phyloP scores from a whole-genome alignment of 306 rosid genomes.

The Cajanus cajan region DNA sequence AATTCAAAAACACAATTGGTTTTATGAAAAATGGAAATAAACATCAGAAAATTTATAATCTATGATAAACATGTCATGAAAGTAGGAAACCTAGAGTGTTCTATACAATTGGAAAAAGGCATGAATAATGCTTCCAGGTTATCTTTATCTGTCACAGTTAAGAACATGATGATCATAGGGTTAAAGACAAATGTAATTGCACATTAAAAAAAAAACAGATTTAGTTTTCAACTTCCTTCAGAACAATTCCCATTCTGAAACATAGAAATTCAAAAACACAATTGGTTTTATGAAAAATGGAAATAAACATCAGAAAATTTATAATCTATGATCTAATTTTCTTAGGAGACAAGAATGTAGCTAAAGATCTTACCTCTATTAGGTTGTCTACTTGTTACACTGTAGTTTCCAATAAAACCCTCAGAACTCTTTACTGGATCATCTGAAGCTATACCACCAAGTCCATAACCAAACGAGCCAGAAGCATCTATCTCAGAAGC shows the following conservation, averaged over 20 bases:
- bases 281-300: neutral
- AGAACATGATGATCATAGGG: conserved; percentile 1
- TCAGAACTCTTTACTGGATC: conserved; percentile 61
- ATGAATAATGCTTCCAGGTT: neutral
- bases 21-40: neutral
- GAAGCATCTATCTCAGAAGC: conserved; percentile 78
- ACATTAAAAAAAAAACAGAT: neutral
- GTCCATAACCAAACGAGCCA: conserved; percentile 61
- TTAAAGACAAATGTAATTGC: neutral
- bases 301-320: neutral
- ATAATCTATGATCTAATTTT: neutral
- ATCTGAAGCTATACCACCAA: conserved; percentile 66
- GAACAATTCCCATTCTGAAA: neutral
- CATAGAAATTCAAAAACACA: neutral
- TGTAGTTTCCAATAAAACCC: conserved; percentile 72
- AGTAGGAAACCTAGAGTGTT: conserved; percentile 15
- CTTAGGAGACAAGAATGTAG: conserved; percentile 14
- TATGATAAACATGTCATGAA: neutral
- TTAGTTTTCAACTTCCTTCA: neutral
- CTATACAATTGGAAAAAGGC: conserved; percentile 14
- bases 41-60: neutral
- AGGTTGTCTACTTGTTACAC: conserved; percentile 71
- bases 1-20: neutral
- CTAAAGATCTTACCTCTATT: conserved; percentile 70
- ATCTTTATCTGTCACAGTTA: conserved; percentile 14